phyloP scores from a whole-genome alignment of 106 monocot species.

The Posidonia australis region DNA sequence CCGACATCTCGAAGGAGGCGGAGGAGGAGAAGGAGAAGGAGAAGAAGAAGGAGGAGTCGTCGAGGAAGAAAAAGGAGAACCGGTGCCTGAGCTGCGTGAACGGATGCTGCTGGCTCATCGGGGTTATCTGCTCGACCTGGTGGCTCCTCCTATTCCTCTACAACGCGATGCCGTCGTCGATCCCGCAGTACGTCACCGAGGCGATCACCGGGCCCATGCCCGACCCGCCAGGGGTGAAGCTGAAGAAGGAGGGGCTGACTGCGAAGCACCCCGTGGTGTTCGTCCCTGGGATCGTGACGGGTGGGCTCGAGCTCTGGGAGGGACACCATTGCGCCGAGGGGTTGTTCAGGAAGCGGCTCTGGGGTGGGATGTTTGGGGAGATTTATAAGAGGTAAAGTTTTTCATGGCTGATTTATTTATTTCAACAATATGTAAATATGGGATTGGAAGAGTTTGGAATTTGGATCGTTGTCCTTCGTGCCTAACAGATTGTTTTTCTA shows the following conservation, averaged over 20 bases:
- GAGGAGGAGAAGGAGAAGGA: neutral
- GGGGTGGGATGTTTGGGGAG: slow-evolving; percentile 95
- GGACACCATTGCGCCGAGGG: slow-evolving; percentile 89
- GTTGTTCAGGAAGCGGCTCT: slow-evolving; percentile 83
- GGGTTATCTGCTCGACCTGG: slow-evolving; percentile 74
- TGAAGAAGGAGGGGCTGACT: slow-evolving; percentile 67
- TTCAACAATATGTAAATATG: too few species aligned
- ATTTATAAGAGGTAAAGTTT: slow-evolving; percentile 67
- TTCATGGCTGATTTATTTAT: neutral
- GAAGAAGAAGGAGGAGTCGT: neutral
- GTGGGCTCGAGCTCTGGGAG: slow-evolving; percentile 97
- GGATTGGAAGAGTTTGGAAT: too few species aligned
- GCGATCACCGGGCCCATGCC: slow-evolving; percentile 87
- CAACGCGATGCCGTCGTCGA: slow-evolving; percentile 92
- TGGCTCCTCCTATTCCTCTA: slow-evolving; percentile 86
- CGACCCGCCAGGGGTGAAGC: slow-evolving; percentile 88
- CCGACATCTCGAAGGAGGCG: neutral
- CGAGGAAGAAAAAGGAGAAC: slow-evolving; percentile 6
- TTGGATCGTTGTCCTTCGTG: too few species aligned
- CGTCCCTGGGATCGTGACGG: slow-evolving; percentile 96
- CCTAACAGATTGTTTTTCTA: too few species aligned
- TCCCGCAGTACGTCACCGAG: slow-evolving; percentile 96
- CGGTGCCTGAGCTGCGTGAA: slow-evolving; percentile 54
- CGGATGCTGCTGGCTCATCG: slow-evolving; percentile 82
- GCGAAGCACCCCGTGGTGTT: slow-evolving; percentile 90